Conservation (phyloP, 225 moss, liverwort and hornwort species). For the Pseudisothecium myosuroides region DNA sequence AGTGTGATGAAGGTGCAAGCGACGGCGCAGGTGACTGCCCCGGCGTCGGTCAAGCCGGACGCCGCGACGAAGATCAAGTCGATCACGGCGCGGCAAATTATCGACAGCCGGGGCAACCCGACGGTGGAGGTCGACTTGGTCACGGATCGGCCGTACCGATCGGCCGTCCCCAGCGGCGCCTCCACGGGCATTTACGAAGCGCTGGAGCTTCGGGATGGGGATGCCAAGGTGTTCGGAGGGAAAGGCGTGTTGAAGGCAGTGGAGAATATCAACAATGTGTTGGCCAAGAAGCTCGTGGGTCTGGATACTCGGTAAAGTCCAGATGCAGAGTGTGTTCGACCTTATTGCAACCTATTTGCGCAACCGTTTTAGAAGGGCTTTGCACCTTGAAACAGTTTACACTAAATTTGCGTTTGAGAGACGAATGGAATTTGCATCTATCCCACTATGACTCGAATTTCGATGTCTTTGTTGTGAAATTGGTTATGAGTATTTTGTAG, state of each 20-base stretch:
- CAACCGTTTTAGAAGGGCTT: neutral
- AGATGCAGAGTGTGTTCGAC: neutral
- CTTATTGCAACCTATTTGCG: neutral
- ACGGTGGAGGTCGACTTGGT: conserved; percentile 52
- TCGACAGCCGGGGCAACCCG: conserved; percentile 44
- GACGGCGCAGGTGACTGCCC: neutral
- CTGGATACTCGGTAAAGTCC: conserved; percentile 25
- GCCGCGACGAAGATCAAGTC: conserved; percentile 31
- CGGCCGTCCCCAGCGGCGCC: conserved; percentile 46
- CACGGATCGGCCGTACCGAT: conserved; percentile 23
- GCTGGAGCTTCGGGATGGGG: conserved; percentile 35
- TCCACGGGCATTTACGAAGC: conserved; percentile 55
- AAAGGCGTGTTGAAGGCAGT: conserved; percentile 53
- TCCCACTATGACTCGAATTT: neutral
- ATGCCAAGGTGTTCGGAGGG: conserved; percentile 26
- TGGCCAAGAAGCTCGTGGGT: conserved; percentile 37
- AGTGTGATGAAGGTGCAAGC: neutral
- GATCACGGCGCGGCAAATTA: conserved; percentile 34
- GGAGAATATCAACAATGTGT: conserved; percentile 41
- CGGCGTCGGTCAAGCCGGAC: neutral
- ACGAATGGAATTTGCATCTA: no score
- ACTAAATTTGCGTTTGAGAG: neutral
- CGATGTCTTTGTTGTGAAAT: neutral
- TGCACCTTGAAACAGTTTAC: neutral
- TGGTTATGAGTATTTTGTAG: neutral